Conservation (phyloP, 352 stramenopile genomes). For the Globisporangium abappressorium region DNA sequence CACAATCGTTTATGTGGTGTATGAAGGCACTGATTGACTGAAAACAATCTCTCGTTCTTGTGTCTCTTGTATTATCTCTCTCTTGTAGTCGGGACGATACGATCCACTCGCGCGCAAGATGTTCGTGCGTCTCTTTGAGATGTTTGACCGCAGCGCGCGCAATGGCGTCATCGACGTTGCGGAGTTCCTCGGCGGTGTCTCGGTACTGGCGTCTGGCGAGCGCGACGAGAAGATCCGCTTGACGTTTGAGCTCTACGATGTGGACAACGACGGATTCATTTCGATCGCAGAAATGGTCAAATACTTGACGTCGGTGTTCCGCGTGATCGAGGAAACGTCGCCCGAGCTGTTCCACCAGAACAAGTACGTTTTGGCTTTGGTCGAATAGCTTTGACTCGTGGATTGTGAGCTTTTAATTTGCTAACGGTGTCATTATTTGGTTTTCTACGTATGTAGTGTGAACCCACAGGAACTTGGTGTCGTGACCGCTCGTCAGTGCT, state of each 20-base stretch:
- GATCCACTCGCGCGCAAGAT: conserved; percentile 66
- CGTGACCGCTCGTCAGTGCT: conserved; percentile 74
- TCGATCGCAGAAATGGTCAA: conserved; percentile 83
- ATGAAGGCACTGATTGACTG: neutral
- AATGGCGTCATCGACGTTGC: conserved; percentile 71
- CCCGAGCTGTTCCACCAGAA: conserved; percentile 73
- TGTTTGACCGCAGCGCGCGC: conserved; percentile 55
- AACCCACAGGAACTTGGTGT: conserved; percentile 59
- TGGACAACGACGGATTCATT: conserved; percentile 82
- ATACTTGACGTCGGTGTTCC: conserved; percentile 83
- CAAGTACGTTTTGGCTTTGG: conserved; percentile 29
- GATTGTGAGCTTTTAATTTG: neutral
- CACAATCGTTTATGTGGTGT: neutral
- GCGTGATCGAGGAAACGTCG: conserved; percentile 68
- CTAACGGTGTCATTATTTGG: neutral
- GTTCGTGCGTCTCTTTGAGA: conserved; percentile 75
- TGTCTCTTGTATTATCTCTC: neutral
- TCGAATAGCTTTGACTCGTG: neutral
- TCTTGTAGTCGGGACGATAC: conserved; percentile 50
- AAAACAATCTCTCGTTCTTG: neutral
- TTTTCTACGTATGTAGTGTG: conserved; percentile 29
- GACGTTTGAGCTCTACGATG: conserved; percentile 87
- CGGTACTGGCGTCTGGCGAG: conserved; percentile 77
- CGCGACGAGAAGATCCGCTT: conserved; percentile 81
- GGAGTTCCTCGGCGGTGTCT: conserved; percentile 80